These are phyloP conservation scores for Moniliophthora roreri DNA, from an alignment of 1,284 basidiomycete species.

Conservation along the genomic window DNA sequence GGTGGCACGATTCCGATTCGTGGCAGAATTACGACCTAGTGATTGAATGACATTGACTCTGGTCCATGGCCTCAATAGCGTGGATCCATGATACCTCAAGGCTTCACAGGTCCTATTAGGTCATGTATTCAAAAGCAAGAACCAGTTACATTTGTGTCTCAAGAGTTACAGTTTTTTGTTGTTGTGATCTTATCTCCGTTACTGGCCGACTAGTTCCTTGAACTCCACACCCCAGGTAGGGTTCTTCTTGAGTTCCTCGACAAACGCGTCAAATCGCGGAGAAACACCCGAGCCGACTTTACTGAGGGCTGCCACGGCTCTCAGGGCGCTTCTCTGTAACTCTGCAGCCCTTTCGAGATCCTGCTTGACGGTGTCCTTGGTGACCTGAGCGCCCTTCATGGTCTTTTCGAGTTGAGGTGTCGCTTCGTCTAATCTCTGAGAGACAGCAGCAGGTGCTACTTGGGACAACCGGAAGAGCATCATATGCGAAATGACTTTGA, in stretches of 20 bases:
- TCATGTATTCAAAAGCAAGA: too few species aligned
- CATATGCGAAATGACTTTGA: constrained; percentile 96
- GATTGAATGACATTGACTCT: too few species aligned
- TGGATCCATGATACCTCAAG: too few species aligned
- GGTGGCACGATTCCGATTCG: too few species aligned
- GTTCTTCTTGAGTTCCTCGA: constrained; percentile 66
- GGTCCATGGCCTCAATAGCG: too few species aligned
- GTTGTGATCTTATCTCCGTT: not conserved
- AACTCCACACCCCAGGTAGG: constrained; percentile 67
- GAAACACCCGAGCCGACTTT: constrained; percentile 66
- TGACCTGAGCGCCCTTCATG: constrained; percentile 89
- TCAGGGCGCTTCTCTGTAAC: constrained; percentile 84
- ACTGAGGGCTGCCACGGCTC: constrained; percentile 85
- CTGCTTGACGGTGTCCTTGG: constrained; percentile 96
- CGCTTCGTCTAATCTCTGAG: constrained; percentile 84
- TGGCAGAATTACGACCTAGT: too few species aligned
- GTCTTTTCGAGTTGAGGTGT: constrained; percentile 82
- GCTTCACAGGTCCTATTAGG: too few species aligned
- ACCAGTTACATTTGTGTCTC: not conserved
- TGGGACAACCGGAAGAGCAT: constrained; percentile 90
- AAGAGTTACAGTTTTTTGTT: not conserved
- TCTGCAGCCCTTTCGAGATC: constrained; percentile 94
- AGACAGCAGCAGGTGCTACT: constrained; percentile 79
- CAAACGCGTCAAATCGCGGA: constrained; percentile 75
- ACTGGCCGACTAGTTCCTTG: constrained; percentile 45